Evolutionary conservation across 441 rosid genomes (phyloP), one percentile per base, ranked within the genome.

Genomic region (Melastoma candidum): DNA sequence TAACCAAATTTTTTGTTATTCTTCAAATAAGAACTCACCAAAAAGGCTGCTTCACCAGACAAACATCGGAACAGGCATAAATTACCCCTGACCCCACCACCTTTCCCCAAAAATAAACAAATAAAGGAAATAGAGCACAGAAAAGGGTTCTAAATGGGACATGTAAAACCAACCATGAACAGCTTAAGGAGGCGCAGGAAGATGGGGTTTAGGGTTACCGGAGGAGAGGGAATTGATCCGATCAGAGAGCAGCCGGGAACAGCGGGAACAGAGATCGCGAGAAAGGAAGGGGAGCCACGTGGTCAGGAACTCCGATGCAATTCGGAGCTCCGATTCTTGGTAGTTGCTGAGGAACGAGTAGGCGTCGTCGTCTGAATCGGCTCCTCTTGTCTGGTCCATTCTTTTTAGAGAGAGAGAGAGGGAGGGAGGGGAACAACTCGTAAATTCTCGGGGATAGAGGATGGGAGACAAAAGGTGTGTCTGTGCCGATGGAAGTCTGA

Each of bases 271-370:
- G 58, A 90, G 90, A 77, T 81, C 95, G 66, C 75, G 66, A 48
- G 90, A 79, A 52, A 95, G 86, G 57, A 83, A 95, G 54, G 97
- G 79, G 12, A 76, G 84, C 90, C 97, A 95, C 1, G 72, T 75
- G 51, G 73, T 63, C 44, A 95, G 65, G 71, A 95, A 95, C 59
- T 87, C 95, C 53, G 97, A 83, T 6, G 79, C 95, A 66, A 77
- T 72, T 52, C 64, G 77, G 36, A 85, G 97, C n/a, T 95, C 97
- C 49, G 86, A 77, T 22, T 82, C 77, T 56, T 73, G 74, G 67
- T 68, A 89, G 7, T 63, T 71, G 12, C 58, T 52, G 9, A 87
- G 92, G 61, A 90, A 94, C 12, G 76, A 71, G 22, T 17, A 17
- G 22, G 22, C 22, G 51, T 90, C 95, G 32, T 66, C 84, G 41